Evolutionary conservation across 2,329 filamentous ascomycete genomes (phyloP).

Genomic region (Monosporascus sp.): DNA sequence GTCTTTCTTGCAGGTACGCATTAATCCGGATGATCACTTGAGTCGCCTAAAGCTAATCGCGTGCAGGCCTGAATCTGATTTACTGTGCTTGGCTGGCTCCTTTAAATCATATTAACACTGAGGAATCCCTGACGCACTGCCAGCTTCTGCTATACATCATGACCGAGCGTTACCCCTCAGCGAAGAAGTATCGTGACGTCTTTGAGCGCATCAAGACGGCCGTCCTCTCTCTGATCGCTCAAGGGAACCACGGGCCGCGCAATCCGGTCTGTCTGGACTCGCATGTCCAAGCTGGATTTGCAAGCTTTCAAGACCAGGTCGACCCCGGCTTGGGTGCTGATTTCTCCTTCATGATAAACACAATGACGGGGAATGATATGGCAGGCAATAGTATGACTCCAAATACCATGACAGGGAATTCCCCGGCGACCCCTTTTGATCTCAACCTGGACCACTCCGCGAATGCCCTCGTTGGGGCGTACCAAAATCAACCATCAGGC

Average conservation of each 20-base stretch:
- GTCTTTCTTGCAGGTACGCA: constrained; percentile 24
- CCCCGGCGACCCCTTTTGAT: background rate
- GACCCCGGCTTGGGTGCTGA: constrained; percentile 18
- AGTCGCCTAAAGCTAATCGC: background rate
- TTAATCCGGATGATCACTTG: background rate
- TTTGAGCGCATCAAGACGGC: constrained; percentile 27
- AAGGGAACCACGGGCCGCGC: constrained; percentile 24
- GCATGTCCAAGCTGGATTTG: constrained; percentile 19
- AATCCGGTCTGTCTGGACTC: constrained; percentile 22
- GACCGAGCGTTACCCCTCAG: constrained; percentile 27
- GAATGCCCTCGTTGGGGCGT: background rate
- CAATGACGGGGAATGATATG: constrained; percentile 21
- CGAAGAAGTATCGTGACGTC: constrained; percentile 26
- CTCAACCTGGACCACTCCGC: background rate
- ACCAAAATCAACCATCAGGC: background rate
- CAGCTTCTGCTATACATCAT: constrained; percentile 27
- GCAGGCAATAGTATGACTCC: background rate
- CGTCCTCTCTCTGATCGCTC: constrained; percentile 20
- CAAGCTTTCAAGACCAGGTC: constrained; percentile 16
- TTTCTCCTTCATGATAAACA: constrained; percentile 25
- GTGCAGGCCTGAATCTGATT: constrained; percentile 21
- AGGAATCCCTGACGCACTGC: constrained; percentile 22
- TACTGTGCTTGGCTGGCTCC: constrained; percentile 26
- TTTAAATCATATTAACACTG: constrained; percentile 16
- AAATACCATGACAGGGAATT: background rate